Conservation (phyloP, 1,284 basidiomycete genomes). For the Ceratobasidium papillatum region DNA sequence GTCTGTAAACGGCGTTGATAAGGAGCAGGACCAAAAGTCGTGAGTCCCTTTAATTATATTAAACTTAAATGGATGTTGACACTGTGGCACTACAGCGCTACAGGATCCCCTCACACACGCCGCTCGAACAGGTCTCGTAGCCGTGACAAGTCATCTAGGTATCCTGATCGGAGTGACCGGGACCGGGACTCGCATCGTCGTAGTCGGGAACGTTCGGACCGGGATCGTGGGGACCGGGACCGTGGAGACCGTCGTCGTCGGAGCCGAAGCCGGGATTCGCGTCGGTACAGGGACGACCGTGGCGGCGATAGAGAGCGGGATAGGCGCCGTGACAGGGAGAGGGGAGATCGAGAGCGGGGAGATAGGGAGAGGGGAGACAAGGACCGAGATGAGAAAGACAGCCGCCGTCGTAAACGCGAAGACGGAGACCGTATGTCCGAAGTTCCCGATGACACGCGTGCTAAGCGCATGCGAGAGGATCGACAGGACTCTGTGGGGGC, state of each 20-base stretch:
- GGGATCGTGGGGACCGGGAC: constrained; percentile 49
- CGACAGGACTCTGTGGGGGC: constrained; percentile 38
- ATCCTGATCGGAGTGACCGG: constrained; percentile 58
- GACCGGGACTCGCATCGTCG: constrained; percentile 47
- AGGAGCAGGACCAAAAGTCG: constrained; percentile 67
- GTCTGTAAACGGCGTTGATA: constrained; percentile 19
- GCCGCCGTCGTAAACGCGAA: constrained; percentile 68
- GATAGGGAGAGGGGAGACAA: constrained; percentile 55
- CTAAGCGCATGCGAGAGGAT: constrained; percentile 42
- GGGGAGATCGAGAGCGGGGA: constrained; percentile 60
- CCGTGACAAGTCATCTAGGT: constrained; percentile 54
- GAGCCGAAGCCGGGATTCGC: constrained; percentile 48
- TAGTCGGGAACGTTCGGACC: constrained; percentile 49
- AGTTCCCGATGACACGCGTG: constrained; percentile 54
- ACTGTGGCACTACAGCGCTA: constrained; percentile 45
- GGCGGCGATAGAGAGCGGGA: constrained; percentile 44
- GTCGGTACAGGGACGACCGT: constrained; percentile 60
- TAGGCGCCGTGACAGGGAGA: constrained; percentile 46
- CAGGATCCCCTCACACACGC: constrained; percentile 73
- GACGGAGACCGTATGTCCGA: constrained; percentile 55
- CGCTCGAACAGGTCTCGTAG: constrained; percentile 76
- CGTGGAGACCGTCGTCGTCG: constrained; percentile 45
- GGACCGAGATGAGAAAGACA: constrained; percentile 61
- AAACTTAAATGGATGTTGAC: constrained; percentile 1
- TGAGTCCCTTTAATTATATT: constrained; percentile 53